phyloP scores from a whole-genome alignment of 176 grass and related monocot genomes.

The Chloris gayana region DNA sequence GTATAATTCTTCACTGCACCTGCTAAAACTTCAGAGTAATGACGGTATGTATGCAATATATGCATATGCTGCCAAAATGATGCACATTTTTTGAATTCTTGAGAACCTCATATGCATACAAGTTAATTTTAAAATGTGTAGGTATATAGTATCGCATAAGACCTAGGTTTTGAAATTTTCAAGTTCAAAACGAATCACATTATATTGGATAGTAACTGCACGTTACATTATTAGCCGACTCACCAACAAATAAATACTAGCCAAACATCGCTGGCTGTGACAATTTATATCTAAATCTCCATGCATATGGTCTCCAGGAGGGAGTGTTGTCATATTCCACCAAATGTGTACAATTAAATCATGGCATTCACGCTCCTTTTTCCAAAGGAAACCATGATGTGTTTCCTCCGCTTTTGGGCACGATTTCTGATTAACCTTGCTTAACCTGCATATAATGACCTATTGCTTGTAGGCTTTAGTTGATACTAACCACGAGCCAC shows the following conservation, averaged over 20 bases:
- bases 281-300: not conserved
- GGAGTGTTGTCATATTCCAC: conserved; percentile 17
- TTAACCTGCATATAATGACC: conserved; percentile 36
- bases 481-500: not conserved
- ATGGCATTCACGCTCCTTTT: conserved; percentile 30
- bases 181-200: not conserved
- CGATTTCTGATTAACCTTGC: conserved; percentile 9
- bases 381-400: conserved; percentile 38
- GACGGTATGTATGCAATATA: no score
- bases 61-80: not conserved
- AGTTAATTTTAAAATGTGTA: not conserved
- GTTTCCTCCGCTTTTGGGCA: conserved; percentile 36
- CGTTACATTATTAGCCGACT: not conserved
- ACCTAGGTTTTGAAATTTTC: not conserved
- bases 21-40: not conserved
- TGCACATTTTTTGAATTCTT: not conserved
- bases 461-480: conserved; percentile 47
- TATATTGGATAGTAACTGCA: not conserved
- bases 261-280: not conserved
- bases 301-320: conserved; percentile 6
- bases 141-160: not conserved
- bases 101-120: not conserved
- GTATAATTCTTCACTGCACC: not conserved
- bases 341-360: conserved; percentile 41
- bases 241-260: no score